phyloP scores from a whole-genome alignment of 805 yeast species.

The Lipomyces yamadae region DNA sequence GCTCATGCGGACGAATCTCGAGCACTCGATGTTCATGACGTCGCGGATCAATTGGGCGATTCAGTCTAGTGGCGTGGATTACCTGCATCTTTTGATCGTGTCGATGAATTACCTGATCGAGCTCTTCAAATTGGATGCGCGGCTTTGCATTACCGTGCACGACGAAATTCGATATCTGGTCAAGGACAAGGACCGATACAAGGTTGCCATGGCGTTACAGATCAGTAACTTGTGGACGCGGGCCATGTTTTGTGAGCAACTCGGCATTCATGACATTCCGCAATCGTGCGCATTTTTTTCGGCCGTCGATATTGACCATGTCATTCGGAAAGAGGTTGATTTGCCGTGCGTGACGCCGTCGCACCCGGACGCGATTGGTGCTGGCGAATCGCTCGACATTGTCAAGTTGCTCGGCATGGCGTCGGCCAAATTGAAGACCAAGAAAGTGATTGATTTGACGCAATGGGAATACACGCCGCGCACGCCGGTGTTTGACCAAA shows the following conservation, averaged over 20 bases:
- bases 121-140: slow-evolving; percentile 68
- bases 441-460: slow-evolving; percentile 17
- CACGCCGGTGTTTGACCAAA: slow-evolving; percentile 31
- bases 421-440: slow-evolving; percentile 12
- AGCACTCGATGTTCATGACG: slow-evolving; percentile 71
- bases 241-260: slow-evolving; percentile 89
- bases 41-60: slow-evolving; percentile 97
- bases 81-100: slow-evolving; percentile 79
- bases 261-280: slow-evolving; percentile 88
- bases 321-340: slow-evolving; percentile 90
- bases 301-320: slow-evolving; percentile 86
- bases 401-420: slow-evolving; percentile 12
- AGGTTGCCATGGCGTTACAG: slow-evolving; percentile 82
- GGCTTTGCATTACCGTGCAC: slow-evolving; percentile 87
- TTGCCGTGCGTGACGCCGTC: slow-evolving; percentile 92
- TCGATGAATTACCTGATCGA: slow-evolving; percentile 83
- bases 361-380: slow-evolving; percentile 67
- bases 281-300: slow-evolving; percentile 96
- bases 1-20: slow-evolving; percentile 66
- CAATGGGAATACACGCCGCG: slow-evolving; percentile 20
- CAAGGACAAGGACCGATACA: slow-evolving; percentile 71
- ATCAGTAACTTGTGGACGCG: slow-evolving; percentile 94
- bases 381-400: slow-evolving; percentile 80
- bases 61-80: slow-evolving; percentile 97
- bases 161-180: slow-evolving; percentile 89